A percentile compares a stretch with the other conserved stretches of the same genome.
These are phyloP conservation scores for Penicillium oxalicum DNA, from an alignment of 2,329 filamentous ascomycete genomes.

Conservation along the genomic window DNA sequence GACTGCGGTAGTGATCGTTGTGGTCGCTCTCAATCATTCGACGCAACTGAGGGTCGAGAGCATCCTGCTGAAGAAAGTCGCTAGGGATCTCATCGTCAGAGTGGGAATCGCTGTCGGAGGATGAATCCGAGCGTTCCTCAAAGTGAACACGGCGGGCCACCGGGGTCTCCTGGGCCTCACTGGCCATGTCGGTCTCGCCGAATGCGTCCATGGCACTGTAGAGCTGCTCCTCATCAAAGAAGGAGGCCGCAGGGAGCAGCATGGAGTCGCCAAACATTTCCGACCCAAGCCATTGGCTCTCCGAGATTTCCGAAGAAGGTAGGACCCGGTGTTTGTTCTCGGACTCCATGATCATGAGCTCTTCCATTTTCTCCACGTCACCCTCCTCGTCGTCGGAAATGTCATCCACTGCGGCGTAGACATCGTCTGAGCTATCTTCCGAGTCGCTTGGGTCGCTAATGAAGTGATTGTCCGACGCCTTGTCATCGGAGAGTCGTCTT, in stretches of 20 bases:
- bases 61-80: conserved; percentile 70
- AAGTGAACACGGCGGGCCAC: conserved; percentile 67
- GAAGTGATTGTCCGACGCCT: conserved; percentile 26
- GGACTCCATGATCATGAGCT: conserved; percentile 60
- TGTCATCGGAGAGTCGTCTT: conserved; percentile 32
- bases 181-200: conserved; percentile 32
- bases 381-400: conserved; percentile 77
- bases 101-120: conserved; percentile 51
- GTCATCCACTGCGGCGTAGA: conserved; percentile 71
- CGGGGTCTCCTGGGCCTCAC: conserved; percentile 38
- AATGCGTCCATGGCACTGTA: conserved; percentile 36
- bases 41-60: conserved; percentile 65
- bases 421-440: conserved; percentile 54
- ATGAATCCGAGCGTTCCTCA: conserved; percentile 55
- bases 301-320: conserved; percentile 20
- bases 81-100: conserved; percentile 63
- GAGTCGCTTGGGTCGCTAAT: conserved; percentile 30
- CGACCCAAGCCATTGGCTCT: conserved; percentile 50
- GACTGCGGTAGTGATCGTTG: conserved; percentile 21
- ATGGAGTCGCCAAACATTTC: conserved; percentile 39
- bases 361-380: conserved; percentile 71
- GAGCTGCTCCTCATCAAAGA: conserved; percentile 41
- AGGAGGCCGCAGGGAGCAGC: conserved; percentile 36
- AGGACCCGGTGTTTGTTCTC: conserved; percentile 31
- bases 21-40: conserved; percentile 65